Evolutionary conservation across 75 land plant genomes (phyloP).

Genomic region (Pinus taeda): DNA sequence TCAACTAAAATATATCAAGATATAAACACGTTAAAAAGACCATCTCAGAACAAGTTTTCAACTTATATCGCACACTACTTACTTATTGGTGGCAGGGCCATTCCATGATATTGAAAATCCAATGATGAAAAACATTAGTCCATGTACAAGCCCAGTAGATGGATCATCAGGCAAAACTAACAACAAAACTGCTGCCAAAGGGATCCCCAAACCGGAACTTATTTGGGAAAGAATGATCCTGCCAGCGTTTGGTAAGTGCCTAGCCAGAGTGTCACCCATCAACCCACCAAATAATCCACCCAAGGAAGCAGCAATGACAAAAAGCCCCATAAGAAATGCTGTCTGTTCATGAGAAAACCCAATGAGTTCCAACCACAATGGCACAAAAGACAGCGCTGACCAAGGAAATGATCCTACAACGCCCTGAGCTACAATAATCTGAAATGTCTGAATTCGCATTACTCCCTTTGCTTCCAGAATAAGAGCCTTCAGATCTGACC

Average conservation of each 20-base stretch:
- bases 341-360: slow-evolving; percentile 70
- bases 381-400: slow-evolving; percentile 82
- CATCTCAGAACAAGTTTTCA: not conserved
- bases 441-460: slow-evolving; percentile 61
- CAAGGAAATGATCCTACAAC: slow-evolving; percentile 82
- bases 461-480: slow-evolving; percentile 62
- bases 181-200: slow-evolving; percentile 62
- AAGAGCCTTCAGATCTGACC: slow-evolving; percentile 39
- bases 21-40: no score
- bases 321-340: slow-evolving; percentile 55
- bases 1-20: no score
- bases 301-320: slow-evolving; percentile 51
- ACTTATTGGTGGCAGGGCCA: slow-evolving; percentile 84
- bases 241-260: slow-evolving; percentile 62
- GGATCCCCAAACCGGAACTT: slow-evolving; percentile 70
- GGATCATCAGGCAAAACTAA: slow-evolving; percentile 61
- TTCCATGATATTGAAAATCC: slow-evolving; percentile 80
- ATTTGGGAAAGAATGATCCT: slow-evolving; percentile 78
- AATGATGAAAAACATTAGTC: slow-evolving; percentile 47
- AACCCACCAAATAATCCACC: slow-evolving; percentile 82
- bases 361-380: slow-evolving; percentile 83
- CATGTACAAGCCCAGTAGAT: slow-evolving; percentile 46
- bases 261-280: slow-evolving; percentile 67
- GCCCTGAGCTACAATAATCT: slow-evolving; percentile 84
- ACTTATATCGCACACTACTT: slow-evolving; percentile 13